These are phyloP conservation scores for Kodamaea fungicola DNA, from an alignment of 1,139 yeast genomes.

Conservation along the genomic window DNA sequence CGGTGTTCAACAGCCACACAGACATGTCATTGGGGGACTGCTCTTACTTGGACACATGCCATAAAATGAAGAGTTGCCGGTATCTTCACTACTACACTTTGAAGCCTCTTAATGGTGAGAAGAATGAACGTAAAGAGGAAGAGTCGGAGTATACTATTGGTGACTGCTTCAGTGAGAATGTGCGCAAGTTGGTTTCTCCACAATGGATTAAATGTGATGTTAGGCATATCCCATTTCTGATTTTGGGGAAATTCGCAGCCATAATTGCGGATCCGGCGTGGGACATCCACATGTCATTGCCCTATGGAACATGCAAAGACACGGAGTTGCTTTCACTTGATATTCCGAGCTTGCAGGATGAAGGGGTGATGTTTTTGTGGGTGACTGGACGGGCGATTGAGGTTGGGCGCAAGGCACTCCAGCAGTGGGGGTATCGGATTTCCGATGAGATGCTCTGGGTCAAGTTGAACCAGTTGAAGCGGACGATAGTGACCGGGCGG, in stretches of 20 bases:
- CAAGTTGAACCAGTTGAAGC: slow-evolving; percentile 78
- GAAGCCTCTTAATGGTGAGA: slow-evolving; percentile 31
- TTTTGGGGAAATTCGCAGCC: slow-evolving; percentile 81
- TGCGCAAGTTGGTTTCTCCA: slow-evolving; percentile 42
- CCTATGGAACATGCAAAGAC: slow-evolving; percentile 75
- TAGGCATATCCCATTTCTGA: slow-evolving; percentile 59
- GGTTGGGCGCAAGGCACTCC: slow-evolving; percentile 72
- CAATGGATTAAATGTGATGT: slow-evolving; percentile 91
- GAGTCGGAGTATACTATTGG: slow-evolving; percentile 51
- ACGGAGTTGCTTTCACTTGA: slow-evolving; percentile 66
- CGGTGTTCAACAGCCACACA: slow-evolving; percentile 51
- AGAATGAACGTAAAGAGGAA: neutral
- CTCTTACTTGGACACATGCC: slow-evolving; percentile 91
- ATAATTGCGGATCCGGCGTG: slow-evolving; percentile 90
- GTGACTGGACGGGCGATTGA: slow-evolving; percentile 94
- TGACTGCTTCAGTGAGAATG: slow-evolving; percentile 43
- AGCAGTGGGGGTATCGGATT: slow-evolving; percentile 77
- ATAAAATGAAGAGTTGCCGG: slow-evolving; percentile 74
- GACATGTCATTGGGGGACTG: slow-evolving; percentile 83
- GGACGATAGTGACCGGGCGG: slow-evolving; percentile 91
- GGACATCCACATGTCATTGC: slow-evolving; percentile 81
- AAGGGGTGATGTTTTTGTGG: slow-evolving; percentile 84
- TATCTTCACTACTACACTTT: slow-evolving; percentile 76
- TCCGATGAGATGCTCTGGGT: slow-evolving; percentile 87
- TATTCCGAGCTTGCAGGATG: slow-evolving; percentile 68